These are phyloP conservation scores for Leccinellum albellum DNA, from an alignment of 768 basidiomycete species.

Conservation along the genomic window DNA sequence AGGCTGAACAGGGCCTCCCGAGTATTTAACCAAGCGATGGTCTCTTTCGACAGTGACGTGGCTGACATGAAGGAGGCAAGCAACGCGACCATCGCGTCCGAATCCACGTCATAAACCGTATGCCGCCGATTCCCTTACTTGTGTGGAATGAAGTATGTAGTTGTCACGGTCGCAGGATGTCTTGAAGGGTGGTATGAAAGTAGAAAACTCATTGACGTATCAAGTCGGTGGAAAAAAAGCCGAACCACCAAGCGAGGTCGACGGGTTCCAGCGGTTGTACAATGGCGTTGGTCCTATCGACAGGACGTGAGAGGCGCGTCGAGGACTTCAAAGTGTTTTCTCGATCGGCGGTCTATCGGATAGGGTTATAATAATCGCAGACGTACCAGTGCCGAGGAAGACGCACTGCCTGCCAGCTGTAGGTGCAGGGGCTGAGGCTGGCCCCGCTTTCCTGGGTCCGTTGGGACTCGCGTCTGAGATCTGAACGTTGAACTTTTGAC, in stretches of 20 bases:
- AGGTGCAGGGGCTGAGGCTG: no score
- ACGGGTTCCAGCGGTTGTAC: conserved; percentile 1
- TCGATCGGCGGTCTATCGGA: conserved; percentile 17
- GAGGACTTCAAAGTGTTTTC: conserved; percentile 22
- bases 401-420: no score
- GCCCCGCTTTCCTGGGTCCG: conserved; percentile 12
- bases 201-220: conserved; percentile 41
- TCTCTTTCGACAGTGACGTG: background rate
- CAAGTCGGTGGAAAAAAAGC: no score
- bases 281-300: no score
- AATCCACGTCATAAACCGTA: conserved; percentile 52
- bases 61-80: no score
- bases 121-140: conserved; percentile 48
- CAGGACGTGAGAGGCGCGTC: background rate
- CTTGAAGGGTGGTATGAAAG: conserved; percentile 49
- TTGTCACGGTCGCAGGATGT: conserved; percentile 53
- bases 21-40: conserved; percentile 7
- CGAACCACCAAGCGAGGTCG: conserved; percentile 31
- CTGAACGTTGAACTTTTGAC: conserved; percentile 8
- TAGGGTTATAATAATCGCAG: background rate
- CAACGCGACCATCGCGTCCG: conserved; percentile 22
- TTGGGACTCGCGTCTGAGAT: no score
- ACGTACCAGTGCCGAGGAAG: background rate
- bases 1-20: conserved; percentile 24
- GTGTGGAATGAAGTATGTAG: conserved; percentile 51